Conservation (phyloP, 2,329 filamentous ascomycete genomes). For the Colletotrichum sp. region DNA sequence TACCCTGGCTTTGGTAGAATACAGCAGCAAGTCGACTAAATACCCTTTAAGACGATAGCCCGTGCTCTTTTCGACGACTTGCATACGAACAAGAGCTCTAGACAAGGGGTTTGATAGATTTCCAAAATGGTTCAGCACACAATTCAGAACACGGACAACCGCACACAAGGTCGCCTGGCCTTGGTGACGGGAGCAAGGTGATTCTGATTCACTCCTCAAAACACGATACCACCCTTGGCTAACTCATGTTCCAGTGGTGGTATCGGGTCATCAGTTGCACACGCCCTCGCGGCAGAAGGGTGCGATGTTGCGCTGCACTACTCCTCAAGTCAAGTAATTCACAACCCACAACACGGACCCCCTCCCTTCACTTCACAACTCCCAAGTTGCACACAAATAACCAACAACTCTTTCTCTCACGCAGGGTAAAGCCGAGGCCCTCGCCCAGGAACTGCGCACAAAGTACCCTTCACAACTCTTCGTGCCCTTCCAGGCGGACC, state of each 20-base stretch:
- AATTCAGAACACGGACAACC: slow-evolving; percentile 28
- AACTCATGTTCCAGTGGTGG: slow-evolving; percentile 31
- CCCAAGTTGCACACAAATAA: not conserved
- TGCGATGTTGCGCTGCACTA: slow-evolving; percentile 40
- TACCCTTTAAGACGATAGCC: not conserved
- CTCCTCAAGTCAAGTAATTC: slow-evolving; percentile 33
- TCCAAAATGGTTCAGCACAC: slow-evolving; percentile 16
- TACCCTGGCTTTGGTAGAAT: not conserved
- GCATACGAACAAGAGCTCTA: not conserved
- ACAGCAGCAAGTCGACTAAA: not conserved
- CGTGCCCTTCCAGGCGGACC: slow-evolving; percentile 29
- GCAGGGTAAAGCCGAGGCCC: slow-evolving; percentile 33
- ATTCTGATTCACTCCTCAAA: not conserved
- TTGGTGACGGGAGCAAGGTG: slow-evolving; percentile 38
- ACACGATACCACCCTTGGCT: not conserved
- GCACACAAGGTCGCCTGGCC: slow-evolving; percentile 31
- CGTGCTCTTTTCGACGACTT: not conserved
- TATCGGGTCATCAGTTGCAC: slow-evolving; percentile 37
- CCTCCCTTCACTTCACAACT: not conserved
- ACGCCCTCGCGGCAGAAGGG: slow-evolving; percentile 36
- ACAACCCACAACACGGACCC: not conserved
- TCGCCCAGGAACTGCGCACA: slow-evolving; percentile 29
- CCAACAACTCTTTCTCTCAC: not conserved
- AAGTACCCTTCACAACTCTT: slow-evolving; percentile 32
- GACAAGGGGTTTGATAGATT: not conserved